A percentile compares a stretch with the other conserved stretches of the same genome.
Conservation (phyloP, 2,329 filamentous ascomycete genomes). For the Microcyclosporella mali region DNA sequence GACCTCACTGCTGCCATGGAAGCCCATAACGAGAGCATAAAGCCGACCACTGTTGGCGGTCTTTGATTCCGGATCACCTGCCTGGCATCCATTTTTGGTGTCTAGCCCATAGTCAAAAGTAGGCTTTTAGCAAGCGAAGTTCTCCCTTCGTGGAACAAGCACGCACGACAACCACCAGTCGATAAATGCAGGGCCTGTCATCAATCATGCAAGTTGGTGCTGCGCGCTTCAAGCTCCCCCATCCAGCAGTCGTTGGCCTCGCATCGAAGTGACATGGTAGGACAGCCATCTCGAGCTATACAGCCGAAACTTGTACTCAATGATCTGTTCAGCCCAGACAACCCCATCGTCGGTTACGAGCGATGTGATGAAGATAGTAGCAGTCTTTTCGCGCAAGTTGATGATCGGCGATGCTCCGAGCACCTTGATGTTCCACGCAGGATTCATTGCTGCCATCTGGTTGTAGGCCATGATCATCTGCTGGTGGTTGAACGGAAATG, state of each 20-base stretch:
- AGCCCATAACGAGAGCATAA: slow-evolving; percentile 29
- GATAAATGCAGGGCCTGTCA: no score
- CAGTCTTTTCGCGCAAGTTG: not conserved
- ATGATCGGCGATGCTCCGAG: not conserved
- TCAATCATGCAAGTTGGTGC: no score
- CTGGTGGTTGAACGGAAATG: not conserved
- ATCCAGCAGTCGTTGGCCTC: not conserved
- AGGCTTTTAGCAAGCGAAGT: not conserved
- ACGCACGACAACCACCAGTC: no score
- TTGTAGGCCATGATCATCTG: slow-evolving; percentile 2
- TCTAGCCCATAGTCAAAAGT: not conserved
- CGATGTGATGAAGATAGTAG: not conserved
- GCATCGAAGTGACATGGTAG: not conserved
- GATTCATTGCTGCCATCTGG: not conserved
- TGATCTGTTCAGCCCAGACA: slow-evolving; percentile 1
- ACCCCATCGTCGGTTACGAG: not conserved
- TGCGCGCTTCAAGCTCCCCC: no score
- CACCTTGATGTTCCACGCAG: not conserved
- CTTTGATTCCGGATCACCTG: slow-evolving; percentile 9
- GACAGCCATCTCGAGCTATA: not conserved
- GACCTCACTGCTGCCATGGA: slow-evolving; percentile 34
- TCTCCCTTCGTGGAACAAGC: no score
- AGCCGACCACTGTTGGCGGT: slow-evolving; percentile 29
- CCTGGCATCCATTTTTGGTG: no score
- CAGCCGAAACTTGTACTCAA: not conserved